These are phyloP conservation scores for Panellus pusillus DNA, from an alignment of 768 basidiomycete genomes.

Conservation along the genomic window DNA sequence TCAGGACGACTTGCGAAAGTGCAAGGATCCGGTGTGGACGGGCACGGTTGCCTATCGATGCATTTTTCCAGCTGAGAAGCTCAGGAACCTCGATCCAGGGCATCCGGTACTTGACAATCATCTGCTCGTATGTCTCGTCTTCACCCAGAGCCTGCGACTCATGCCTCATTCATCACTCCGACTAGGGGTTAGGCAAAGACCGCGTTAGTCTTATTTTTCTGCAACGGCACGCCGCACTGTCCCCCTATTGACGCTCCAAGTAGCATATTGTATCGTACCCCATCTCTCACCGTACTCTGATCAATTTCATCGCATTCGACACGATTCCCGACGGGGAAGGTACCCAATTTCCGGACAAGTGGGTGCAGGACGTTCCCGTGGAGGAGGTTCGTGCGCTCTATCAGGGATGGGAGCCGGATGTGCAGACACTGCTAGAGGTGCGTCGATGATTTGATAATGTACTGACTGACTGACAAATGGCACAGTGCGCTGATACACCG, in stretches of 20 bases:
- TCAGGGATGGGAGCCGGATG: constrained; percentile 5
- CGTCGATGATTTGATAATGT: background rate
- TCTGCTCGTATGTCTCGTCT: constrained; percentile 1
- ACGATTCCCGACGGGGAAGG: background rate
- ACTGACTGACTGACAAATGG: background rate
- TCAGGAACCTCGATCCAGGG: constrained; percentile 7
- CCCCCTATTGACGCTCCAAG: background rate
- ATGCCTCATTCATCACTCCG: background rate
- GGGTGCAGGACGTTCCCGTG: constrained; percentile 7
- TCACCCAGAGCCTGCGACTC: background rate
- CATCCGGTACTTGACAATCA: constrained; percentile 3
- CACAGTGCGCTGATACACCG: constrained; percentile 9
- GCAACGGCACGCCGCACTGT: background rate
- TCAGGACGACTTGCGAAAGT: background rate
- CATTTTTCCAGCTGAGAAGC: constrained; percentile 6
- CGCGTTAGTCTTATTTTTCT: constrained; percentile 2
- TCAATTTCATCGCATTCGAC: constrained; percentile 4
- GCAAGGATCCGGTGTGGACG: constrained; percentile 10
- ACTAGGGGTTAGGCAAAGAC: constrained; percentile 4
- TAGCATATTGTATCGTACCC: constrained; percentile 10
- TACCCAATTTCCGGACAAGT: constrained; percentile 1
- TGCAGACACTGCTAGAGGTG: constrained; percentile 10
- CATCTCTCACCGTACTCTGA: constrained; percentile 2
- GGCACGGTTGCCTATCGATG: constrained; percentile 9
- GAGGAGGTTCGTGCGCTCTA: constrained; percentile 1